Conservation (phyloP, 768 basidiomycete species). For the Daedaleopsis nitida region DNA sequence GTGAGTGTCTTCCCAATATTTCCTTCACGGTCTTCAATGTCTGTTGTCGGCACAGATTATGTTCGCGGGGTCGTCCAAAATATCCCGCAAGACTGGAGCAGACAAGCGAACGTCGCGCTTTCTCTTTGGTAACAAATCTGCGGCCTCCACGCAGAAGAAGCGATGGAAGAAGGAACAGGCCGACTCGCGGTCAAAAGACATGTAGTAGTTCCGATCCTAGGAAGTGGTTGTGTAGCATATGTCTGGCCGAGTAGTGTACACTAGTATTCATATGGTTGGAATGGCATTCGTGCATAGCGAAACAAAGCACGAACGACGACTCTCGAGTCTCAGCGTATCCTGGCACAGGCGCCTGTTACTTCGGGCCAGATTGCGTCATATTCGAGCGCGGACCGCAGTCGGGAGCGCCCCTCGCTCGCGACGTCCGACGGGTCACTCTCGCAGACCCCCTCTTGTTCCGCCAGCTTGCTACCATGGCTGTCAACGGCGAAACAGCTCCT, state of each 20-base stretch:
- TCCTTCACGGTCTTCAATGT: background rate
- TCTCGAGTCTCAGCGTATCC: too few species aligned
- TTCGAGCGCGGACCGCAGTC: too few species aligned
- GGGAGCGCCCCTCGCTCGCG: too few species aligned
- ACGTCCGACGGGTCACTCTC: background rate
- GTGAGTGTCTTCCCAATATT: constrained; percentile 41
- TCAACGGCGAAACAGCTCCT: constrained; percentile 24
- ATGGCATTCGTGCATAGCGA: too few species aligned
- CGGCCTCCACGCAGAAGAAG: constrained; percentile 38
- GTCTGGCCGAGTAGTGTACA: too few species aligned
- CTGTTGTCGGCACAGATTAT: constrained; percentile 44
- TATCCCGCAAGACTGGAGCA: constrained; percentile 76
- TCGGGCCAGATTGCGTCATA: too few species aligned
- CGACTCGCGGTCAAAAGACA: background rate
- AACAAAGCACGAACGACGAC: too few species aligned
- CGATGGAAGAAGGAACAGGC: constrained; percentile 31
- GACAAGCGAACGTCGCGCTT: constrained; percentile 83
- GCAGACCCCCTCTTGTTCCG: background rate
- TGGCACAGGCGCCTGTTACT: too few species aligned
- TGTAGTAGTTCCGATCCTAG: background rate
- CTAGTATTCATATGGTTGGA: too few species aligned
- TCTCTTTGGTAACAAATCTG: constrained; percentile 70
- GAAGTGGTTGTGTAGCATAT: background rate
- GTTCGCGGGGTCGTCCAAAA: constrained; percentile 56
- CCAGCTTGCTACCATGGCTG: constrained; percentile 17